Percentiles rank a stretch among this genome's conserved stretches.
Evolutionary conservation across 2,329 filamentous ascomycete genomes (phyloP).

Genomic region (Colletotrichum lindemuthianum): DNA sequence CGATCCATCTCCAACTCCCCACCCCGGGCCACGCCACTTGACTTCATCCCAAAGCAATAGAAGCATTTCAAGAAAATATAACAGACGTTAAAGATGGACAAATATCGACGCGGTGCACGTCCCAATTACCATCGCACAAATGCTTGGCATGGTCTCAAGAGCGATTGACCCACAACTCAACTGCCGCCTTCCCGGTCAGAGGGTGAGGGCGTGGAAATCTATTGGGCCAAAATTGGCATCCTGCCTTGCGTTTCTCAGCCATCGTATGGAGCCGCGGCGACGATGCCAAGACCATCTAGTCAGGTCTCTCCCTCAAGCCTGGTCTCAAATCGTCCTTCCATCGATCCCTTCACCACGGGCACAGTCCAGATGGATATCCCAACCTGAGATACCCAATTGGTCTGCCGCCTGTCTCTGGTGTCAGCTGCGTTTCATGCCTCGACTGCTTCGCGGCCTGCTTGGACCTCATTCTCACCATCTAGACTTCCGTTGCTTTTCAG

Average conservation of each 20-base stretch:
- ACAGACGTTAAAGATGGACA: conserved; percentile 3
- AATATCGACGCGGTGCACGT: conserved; percentile 26
- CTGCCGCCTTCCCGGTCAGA: conserved; percentile 19
- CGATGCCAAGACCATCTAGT: conserved; percentile 35
- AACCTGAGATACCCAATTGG: conserved; percentile 29
- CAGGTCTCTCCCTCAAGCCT: conserved; percentile 29
- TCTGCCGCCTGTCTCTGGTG: conserved; percentile 27
- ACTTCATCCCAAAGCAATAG: conserved; percentile 17
- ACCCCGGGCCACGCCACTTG: too few species aligned
- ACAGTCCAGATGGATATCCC: conserved; percentile 26
- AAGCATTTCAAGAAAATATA: conserved; percentile 1
- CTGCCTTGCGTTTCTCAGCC: conserved; percentile 24
- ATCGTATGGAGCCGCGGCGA: conserved; percentile 34
- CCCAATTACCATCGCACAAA: conserved; percentile 22
- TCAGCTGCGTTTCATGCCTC: conserved; percentile 36
- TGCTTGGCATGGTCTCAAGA: conserved; percentile 36
- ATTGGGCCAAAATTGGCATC: conserved; percentile 33
- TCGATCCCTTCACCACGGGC: conserved; percentile 18
- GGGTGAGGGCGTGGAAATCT: conserved; percentile 27
- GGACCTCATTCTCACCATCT: conserved; percentile 12
- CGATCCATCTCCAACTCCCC: conserved; percentile 5
- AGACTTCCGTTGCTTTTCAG: conserved; percentile 11
- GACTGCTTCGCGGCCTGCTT: conserved; percentile 31
- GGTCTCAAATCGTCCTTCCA: conserved; percentile 32
- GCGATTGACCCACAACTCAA: conserved; percentile 33